Conservation (phyloP, 768 basidiomycete genomes). For the Collybia sordida region DNA sequence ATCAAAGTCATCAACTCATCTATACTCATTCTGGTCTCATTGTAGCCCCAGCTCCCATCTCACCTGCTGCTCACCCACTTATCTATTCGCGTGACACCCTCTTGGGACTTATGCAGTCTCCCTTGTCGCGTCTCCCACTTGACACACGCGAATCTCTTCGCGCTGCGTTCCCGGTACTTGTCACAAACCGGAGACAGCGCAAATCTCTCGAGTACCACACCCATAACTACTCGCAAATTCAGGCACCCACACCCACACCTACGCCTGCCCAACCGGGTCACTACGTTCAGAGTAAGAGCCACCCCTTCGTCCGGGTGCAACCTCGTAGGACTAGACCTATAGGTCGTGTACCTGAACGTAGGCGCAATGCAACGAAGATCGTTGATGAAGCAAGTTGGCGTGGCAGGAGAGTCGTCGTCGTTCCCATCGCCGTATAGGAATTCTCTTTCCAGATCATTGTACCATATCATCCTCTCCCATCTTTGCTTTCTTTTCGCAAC, state of each 20-base stretch:
- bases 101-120: constrained; percentile 25
- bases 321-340: constrained; percentile 5
- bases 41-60: background rate
- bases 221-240: constrained; percentile 2
- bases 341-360: constrained; percentile 11
- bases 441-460: too few relatives aligned
- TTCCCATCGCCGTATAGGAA: too few relatives aligned
- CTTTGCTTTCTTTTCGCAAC: too few relatives aligned
- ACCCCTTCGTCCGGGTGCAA: constrained; percentile 3
- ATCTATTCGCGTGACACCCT: constrained; percentile 24
- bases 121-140: constrained; percentile 21
- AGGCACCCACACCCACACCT: background rate
- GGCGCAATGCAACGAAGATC: constrained; percentile 8
- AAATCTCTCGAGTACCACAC: constrained; percentile 26
- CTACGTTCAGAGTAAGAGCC: background rate
- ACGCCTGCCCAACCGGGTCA: background rate
- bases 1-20: background rate
- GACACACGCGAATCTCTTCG: constrained; percentile 23
- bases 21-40: background rate
- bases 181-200: constrained; percentile 26
- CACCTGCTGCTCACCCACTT: constrained; percentile 11
- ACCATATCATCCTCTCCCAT: too few relatives aligned
- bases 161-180: constrained; percentile 20
- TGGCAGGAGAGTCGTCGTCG: background rate
- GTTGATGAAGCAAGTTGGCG: constrained; percentile 8